A percentile compares a stretch with the other conserved stretches of the same genome.
Evolutionary conservation across 176 grass and related monocot species (phyloP).

Genomic region (Lolium multiflorum): DNA sequence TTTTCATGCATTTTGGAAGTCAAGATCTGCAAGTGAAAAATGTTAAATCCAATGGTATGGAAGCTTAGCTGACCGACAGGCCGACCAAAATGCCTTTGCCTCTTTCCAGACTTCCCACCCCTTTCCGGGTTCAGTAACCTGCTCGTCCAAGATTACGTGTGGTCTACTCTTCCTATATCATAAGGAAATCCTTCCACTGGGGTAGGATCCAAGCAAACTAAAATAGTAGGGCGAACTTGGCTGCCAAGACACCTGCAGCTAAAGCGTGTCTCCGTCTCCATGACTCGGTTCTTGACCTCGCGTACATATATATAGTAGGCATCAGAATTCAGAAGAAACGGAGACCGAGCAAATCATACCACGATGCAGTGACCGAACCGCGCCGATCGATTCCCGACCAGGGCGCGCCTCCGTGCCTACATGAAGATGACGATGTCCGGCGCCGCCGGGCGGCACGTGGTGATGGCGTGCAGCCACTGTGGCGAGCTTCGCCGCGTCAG

Average conservation of each 20-base stretch:
- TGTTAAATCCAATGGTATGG: too few species aligned
- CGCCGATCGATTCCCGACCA: not conserved
- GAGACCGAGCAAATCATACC: not conserved
- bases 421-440: not conserved
- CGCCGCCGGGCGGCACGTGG: not conserved
- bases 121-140: too few species aligned
- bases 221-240: not conserved
- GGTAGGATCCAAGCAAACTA: too few species aligned
- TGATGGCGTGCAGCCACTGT: conserved; percentile 46
- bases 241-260: conserved; percentile 34
- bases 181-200: too few species aligned
- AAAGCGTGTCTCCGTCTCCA: not conserved
- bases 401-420: not conserved
- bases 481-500: conserved; percentile 38
- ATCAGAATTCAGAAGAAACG: not conserved
- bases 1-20: too few species aligned
- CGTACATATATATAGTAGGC: not conserved
- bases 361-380: not conserved
- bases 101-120: too few species aligned
- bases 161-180: too few species aligned
- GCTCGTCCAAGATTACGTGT: too few species aligned
- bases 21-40: too few species aligned
- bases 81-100: too few species aligned
- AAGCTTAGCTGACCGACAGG: too few species aligned
- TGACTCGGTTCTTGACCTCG: not conserved